Base-by-base conservation (phyloP, 805 yeast species). In the Ogataea methanolica region DNA sequence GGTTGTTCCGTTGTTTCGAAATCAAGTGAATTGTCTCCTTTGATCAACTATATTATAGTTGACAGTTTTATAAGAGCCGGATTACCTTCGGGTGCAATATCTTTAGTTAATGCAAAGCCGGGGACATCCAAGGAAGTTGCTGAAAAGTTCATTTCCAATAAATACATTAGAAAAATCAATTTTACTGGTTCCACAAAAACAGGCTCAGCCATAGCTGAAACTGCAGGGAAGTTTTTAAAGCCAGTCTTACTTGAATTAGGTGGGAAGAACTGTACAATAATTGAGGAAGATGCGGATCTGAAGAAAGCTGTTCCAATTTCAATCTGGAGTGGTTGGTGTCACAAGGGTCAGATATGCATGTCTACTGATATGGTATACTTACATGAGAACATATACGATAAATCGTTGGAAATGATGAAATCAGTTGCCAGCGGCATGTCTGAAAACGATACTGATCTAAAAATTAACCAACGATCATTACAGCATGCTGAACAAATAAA, bases 331-430 rank as follows among this genome's bases (percentile, higher is more conserved):
- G 56, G 70, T 9, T 72, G 74, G 75, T 56, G 64, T 42, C 73
- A 75, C 52, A 70, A 66, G 51, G 79, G 78, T 12, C 79, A 75
- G 47, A 66, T 75, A 21, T 75, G 80, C 54, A 75, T 74, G 78
- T 63, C 71, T 44, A 66, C 74, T 1, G 78, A 74, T 44, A 55
- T 59, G 8, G 58, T 71, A 1, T 72, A 50, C 44, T 57, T 74
- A 33, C 68, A 72, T 37, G 72, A 68, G 38, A 29, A 51, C 0
- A 56, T 68, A 1, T 72, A 70, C 45, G 66, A 67, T 5, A 56
- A 65, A 36, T 61, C 66, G 29, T 42, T 61, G 17, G 50, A 41
- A 2, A 41, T 48, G 11, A 23, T 73, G 33, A 40, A 43, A 15
- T 15, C 35, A 8, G 31, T 49, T 2, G 58, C 53, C 3, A 16